phyloP scores from a whole-genome alignment of 2,329 filamentous ascomycete genomes.

The Colletotrichum karsti region DNA sequence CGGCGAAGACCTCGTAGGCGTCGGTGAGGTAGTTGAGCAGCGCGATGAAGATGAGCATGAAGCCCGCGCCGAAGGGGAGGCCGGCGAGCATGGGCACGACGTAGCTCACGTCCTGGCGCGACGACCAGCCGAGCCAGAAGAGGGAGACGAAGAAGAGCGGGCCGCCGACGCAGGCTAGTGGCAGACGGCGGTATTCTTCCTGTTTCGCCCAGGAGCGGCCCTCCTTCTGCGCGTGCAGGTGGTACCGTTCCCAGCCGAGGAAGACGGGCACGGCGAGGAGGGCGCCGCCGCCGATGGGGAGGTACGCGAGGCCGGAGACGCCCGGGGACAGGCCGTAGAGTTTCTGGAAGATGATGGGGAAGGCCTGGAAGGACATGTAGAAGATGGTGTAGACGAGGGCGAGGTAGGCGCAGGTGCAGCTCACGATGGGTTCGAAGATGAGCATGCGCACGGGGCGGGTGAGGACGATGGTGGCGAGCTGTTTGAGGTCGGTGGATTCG shows the following conservation, averaged over 20 bases:
- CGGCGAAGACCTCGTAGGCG: constrained; percentile 71
- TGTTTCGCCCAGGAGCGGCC: constrained; percentile 65
- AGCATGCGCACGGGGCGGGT: constrained; percentile 79
- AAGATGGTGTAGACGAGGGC: constrained; percentile 74
- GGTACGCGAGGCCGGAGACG: constrained; percentile 71
- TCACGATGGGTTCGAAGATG: constrained; percentile 75
- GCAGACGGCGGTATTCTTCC: constrained; percentile 75
- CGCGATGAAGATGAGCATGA: constrained; percentile 70
- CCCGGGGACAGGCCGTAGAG: constrained; percentile 72
- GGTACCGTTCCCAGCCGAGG: constrained; percentile 60
- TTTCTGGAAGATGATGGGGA: constrained; percentile 72
- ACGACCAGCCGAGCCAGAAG: constrained; percentile 71
- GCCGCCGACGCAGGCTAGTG: constrained; percentile 75
- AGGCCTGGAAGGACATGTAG: constrained; percentile 81
- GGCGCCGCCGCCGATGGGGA: constrained; percentile 73
- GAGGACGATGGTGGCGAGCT: constrained; percentile 74
- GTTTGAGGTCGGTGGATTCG: constrained; percentile 62
- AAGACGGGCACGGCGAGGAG: constrained; percentile 68
- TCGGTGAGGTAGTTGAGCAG: constrained; percentile 72
- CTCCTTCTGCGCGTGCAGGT: constrained; percentile 10
- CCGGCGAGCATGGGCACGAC: constrained; percentile 67
- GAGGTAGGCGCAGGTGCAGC: constrained; percentile 75
- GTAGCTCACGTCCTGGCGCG: constrained; percentile 56
- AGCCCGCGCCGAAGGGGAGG: constrained; percentile 68
- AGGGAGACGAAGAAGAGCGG: constrained; percentile 66